Base-by-base conservation (phyloP, 768 basidiomycete species). In the Hypholoma fasciculare region DNA sequence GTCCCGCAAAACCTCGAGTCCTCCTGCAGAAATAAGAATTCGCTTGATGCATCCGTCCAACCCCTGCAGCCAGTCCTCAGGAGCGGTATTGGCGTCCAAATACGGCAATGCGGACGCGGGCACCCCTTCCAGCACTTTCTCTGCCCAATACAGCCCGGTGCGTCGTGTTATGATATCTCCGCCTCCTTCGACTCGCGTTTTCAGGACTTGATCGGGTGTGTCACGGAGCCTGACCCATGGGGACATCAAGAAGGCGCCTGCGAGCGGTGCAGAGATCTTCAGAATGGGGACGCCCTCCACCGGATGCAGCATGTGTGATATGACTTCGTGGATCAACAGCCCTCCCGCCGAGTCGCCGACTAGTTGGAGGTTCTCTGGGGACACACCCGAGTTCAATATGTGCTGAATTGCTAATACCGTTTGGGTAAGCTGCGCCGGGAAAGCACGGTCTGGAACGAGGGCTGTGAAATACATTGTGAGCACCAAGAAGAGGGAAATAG, bases 271-370 rank as follows among this genome's bases (percentile, higher is more conserved):
- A 20, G 69, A 61, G 8, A 49, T 40, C 2, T 55, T 17, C 14
- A 69, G 60, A n/a, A 17, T 19, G 8, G 57, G 61, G 12, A 66
- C 42, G 17, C 55, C 57, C n/a, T 61, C 50, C 4, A 61, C 39
- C 1, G 73, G 74, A 50, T 72, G 73, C 12, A 74, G 67, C 19
- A 71, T 65, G 57, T 73, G 71, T 3, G 69, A 67, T 6, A 75
- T 34, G 17, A 74, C 55, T 60, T 76, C 67, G 12, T 71, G 53
- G 4, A 67, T 63, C 39, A 76, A 64, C 49, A 72, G 69, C 1
- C 56, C 75, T 3, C 73, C 73, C 3, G 75, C 75, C 2, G 74
- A 75, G 44, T 76, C 75, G 7, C 74, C 73, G 3, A 64, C 63
- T 5, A 75, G 37, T 46, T 72, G 65, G 19, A 76, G 64, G 30